A percentile compares a stretch with the other conserved stretches of the same genome.
Evolutionary conservation across 805 yeast genomes (phyloP).

Genomic region (Cyberlindnera petersonii): DNA sequence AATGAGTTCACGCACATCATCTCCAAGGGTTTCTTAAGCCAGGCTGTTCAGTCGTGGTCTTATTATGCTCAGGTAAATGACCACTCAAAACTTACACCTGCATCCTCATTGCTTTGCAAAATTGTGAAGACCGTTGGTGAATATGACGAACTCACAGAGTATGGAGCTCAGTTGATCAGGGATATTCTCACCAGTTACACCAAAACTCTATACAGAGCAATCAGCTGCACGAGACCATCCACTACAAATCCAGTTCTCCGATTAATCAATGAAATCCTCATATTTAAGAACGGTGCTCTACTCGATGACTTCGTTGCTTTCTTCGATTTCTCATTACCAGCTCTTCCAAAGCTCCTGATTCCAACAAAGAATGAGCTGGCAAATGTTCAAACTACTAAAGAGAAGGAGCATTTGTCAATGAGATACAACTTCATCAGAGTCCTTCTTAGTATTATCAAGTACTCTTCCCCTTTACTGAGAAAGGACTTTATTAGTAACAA

Average conservation of each 20-base stretch:
- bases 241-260: slow-evolving; percentile 59
- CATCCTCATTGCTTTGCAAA: slow-evolving; percentile 40
- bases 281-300: slow-evolving; percentile 45
- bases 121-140: slow-evolving; percentile 26
- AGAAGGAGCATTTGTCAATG: slow-evolving; percentile 39
- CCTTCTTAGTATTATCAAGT: slow-evolving; percentile 50
- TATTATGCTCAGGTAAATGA: slow-evolving; percentile 46
- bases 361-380: slow-evolving; percentile 48
- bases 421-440: slow-evolving; percentile 59
- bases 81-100: slow-evolving; percentile 44
- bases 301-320: slow-evolving; percentile 55
- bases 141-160: slow-evolving; percentile 20
- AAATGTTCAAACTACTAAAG: slow-evolving; percentile 32
- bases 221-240: slow-evolving; percentile 53
- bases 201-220: slow-evolving; percentile 64
- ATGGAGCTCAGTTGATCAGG: slow-evolving; percentile 40
- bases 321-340: slow-evolving; percentile 64
- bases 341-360: slow-evolving; percentile 56
- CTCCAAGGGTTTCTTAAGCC: slow-evolving; percentile 33
- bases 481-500: slow-evolving; percentile 58
- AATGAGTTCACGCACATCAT: slow-evolving; percentile 30
- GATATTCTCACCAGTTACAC: slow-evolving; percentile 52
- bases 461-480: slow-evolving; percentile 52
- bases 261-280: slow-evolving; percentile 49
- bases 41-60: slow-evolving; percentile 44